Conservation (phyloP, 192 early-diverging fungal species). For the Coemansia sp. region DNA sequence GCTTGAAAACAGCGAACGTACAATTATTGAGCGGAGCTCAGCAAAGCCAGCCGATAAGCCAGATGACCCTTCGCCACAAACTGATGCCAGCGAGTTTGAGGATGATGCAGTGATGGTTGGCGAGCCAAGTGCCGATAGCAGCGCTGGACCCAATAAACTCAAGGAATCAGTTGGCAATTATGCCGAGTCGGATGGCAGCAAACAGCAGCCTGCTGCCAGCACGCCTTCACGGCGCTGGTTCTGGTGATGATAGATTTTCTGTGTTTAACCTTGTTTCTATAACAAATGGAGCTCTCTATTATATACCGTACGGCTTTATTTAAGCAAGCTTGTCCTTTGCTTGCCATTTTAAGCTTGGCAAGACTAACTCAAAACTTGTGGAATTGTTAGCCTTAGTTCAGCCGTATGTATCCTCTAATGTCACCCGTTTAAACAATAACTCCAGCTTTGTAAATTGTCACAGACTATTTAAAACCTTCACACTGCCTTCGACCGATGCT, state of each 20-base stretch:
- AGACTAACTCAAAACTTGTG: too few species aligned
- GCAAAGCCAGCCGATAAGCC: background rate
- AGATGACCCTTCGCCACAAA: background rate
- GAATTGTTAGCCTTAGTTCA: too few species aligned
- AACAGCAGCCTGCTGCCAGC: background rate
- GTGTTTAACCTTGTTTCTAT: too few species aligned
- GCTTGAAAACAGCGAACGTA: conserved; percentile 42
- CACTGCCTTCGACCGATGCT: too few species aligned
- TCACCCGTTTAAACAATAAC: too few species aligned
- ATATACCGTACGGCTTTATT: too few species aligned
- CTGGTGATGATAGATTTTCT: conserved; percentile 9
- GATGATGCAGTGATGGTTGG: conserved; percentile 48
- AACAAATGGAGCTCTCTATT: too few species aligned
- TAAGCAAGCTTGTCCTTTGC: too few species aligned
- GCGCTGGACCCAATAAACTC: conserved; percentile 1
- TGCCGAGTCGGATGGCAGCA: background rate
- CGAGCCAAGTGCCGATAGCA: conserved; percentile 16
- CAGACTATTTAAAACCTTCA: too few species aligned
- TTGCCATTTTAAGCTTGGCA: too few species aligned
- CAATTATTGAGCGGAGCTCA: conserved; percentile 12
- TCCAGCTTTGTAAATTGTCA: too few species aligned
- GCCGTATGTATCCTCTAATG: too few species aligned
- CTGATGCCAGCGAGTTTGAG: conserved; percentile 40
- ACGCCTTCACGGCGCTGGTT: conserved; percentile 9
- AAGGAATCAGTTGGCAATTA: background rate